A percentile compares a stretch with the other conserved stretches of the same genome.
phyloP scores from a whole-genome alignment of 2,329 filamentous ascomycete genomes.

The Aspergillus sp. region DNA sequence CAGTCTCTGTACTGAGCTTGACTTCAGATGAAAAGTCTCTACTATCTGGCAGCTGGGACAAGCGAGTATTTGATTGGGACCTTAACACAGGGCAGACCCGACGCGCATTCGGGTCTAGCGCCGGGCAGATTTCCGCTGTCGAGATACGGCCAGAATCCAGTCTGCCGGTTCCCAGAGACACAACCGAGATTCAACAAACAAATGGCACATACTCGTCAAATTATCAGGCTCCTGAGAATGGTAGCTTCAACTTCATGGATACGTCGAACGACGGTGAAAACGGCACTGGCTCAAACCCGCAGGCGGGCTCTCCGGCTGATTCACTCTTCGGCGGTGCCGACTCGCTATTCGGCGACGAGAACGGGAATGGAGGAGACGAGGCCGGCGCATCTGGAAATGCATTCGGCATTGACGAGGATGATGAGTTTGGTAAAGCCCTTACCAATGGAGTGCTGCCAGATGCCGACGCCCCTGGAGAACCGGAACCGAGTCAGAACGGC shows the following conservation, averaged over 20 bases:
- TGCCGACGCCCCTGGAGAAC: conserved; percentile 42
- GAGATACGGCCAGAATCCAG: conserved; percentile 79
- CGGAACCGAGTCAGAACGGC: conserved; percentile 28
- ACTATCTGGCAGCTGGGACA: conserved; percentile 95
- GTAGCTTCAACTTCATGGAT: conserved; percentile 53
- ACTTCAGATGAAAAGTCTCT: conserved; percentile 83
- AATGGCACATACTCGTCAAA: conserved; percentile 78
- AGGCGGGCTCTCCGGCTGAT: conserved; percentile 66
- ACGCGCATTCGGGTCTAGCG: conserved; percentile 73
- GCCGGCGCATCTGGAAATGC: conserved; percentile 56
- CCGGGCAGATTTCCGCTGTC: conserved; percentile 82
- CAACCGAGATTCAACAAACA: conserved; percentile 51
- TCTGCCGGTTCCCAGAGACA: conserved; percentile 72
- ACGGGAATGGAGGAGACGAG: conserved; percentile 53
- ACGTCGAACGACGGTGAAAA: conserved; percentile 38
- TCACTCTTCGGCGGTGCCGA: conserved; percentile 84
- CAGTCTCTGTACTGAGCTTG: conserved; percentile 82
- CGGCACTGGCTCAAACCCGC: conserved; percentile 56
- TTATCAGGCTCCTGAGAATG: conserved; percentile 62
- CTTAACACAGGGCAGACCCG: conserved; percentile 78
- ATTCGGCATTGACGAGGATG: conserved; percentile 80
- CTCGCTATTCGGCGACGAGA: conserved; percentile 84
- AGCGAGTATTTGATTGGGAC: conserved; percentile 92
- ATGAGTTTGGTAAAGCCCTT: conserved; percentile 77
- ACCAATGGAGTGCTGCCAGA: conserved; percentile 61